A percentile compares a stretch with the other conserved stretches of the same genome.
These are phyloP conservation scores for Gamsiella multidivaricata DNA, from an alignment of 192 early-diverging fungal species.

Conservation along the genomic window DNA sequence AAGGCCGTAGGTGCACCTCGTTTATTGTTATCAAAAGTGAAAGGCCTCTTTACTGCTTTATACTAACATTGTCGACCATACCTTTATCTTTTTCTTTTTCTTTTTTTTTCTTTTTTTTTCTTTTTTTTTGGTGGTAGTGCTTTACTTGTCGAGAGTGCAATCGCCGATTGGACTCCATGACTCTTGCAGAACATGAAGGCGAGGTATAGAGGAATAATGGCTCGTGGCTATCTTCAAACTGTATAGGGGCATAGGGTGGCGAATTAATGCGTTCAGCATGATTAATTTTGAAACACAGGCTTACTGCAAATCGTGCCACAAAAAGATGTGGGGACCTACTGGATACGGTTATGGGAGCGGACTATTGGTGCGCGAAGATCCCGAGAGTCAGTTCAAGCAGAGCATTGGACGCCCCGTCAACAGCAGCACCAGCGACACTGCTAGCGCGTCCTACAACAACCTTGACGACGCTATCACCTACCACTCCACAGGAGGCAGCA, in stretches of 20 bases:
- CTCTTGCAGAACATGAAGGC: constrained; percentile 62
- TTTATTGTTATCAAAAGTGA: no score
- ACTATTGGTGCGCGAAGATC: constrained; percentile 38
- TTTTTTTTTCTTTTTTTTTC: neutral
- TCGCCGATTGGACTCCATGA: constrained; percentile 64
- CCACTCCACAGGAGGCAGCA: constrained; percentile 39
- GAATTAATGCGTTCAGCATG: neutral
- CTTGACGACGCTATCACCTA: constrained; percentile 2
- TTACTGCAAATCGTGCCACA: constrained; percentile 67
- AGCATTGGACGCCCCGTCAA: constrained; percentile 40
- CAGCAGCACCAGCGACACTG: constrained; percentile 10
- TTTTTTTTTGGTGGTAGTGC: constrained; percentile 9
- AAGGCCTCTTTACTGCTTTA: no score
- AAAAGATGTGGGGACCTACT: constrained; percentile 67
- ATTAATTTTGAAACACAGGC: constrained; percentile 45
- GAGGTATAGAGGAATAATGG: constrained; percentile 54
- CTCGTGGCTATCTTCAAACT: neutral
- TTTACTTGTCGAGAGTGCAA: constrained; percentile 61
- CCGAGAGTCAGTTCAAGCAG: constrained; percentile 48
- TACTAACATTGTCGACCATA: neutral
- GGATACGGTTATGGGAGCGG: constrained; percentile 55
- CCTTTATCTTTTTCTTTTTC: neutral
- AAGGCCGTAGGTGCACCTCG: constrained; percentile 25
- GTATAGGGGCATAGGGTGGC: neutral
- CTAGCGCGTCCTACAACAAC: neutral